phyloP scores from a whole-genome alignment of 2,329 filamentous ascomycete genomes.

The Graphilbum fragrans region DNA sequence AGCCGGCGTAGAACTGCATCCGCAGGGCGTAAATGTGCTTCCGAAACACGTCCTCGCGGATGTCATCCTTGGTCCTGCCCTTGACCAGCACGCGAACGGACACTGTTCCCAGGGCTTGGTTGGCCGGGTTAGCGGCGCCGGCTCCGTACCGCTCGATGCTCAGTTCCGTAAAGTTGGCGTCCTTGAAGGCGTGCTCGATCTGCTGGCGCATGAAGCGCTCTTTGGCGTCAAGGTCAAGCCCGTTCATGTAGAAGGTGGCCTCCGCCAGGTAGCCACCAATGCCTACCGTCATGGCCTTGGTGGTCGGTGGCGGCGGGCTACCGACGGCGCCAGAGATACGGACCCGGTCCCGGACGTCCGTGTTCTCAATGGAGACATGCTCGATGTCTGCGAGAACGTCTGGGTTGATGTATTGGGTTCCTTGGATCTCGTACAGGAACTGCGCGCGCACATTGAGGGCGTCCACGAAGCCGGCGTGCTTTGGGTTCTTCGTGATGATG shows the following conservation, averaged over 20 bases:
- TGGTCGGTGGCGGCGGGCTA: conserved; percentile 32
- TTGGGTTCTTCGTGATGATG: conserved; percentile 22
- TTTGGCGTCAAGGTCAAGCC: conserved; percentile 14
- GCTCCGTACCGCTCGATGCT: conserved; percentile 19
- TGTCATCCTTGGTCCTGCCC: conserved; percentile 13
- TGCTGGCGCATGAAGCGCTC: conserved; percentile 16
- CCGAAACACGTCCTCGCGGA: conserved; percentile 4
- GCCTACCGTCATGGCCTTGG: conserved; percentile 19
- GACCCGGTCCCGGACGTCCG: conserved; percentile 21
- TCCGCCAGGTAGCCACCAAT: conserved; percentile 17
- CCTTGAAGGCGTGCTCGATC: conserved; percentile 15
- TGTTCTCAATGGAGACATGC: conserved; percentile 22
- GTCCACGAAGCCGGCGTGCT: conserved; percentile 3
- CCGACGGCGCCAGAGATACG: conserved; percentile 27
- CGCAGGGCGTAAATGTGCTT: conserved; percentile 4
- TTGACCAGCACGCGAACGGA: conserved; percentile 29
- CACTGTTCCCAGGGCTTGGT: conserved; percentile 25
- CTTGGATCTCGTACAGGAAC: conserved; percentile 11
- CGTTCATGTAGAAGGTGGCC: conserved; percentile 14
- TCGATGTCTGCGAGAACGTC: conserved; percentile 30
- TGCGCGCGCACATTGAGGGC: conserved; percentile 1
- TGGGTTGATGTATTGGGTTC: conserved; percentile 32
- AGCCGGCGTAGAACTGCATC: conserved; percentile 7
- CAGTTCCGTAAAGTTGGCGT: conserved; percentile 15
- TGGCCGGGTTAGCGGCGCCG: conserved; percentile 11